These are phyloP conservation scores for Calycina marina DNA, from an alignment of 2,329 filamentous ascomycete genomes.

Conservation along the genomic window DNA sequence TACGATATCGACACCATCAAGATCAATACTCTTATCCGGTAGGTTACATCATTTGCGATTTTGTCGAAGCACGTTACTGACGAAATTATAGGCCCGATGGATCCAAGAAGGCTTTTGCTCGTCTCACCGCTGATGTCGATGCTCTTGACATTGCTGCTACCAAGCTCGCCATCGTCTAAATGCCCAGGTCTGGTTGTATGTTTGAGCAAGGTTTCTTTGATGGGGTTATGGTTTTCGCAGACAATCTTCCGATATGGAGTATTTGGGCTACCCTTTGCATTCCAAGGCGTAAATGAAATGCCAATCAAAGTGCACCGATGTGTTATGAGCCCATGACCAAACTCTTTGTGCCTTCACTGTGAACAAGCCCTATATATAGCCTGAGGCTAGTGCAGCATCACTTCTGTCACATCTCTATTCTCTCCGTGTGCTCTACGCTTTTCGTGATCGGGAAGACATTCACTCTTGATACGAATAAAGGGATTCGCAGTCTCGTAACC, in stretches of 20 bases:
- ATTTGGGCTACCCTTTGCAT: slow-evolving; percentile 19
- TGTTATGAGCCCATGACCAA: too few relatives aligned
- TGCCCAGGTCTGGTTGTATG: slow-evolving; percentile 5
- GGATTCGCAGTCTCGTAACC: too few relatives aligned
- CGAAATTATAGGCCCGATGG: slow-evolving; percentile 60
- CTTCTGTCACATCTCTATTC: too few relatives aligned
- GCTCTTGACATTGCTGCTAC: slow-evolving; percentile 98
- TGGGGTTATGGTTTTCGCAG: slow-evolving; percentile 13
- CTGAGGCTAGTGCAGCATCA: too few relatives aligned
- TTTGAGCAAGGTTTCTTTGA: slow-evolving; percentile 5
- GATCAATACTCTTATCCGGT: slow-evolving; percentile 99
- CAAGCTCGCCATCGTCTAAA: slow-evolving; percentile 95
- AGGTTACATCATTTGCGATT: slow-evolving; percentile 17
- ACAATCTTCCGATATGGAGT: slow-evolving; percentile 14
- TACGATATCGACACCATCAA: slow-evolving; percentile 97
- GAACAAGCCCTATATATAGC: too few relatives aligned
- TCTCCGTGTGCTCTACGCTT: too few relatives aligned
- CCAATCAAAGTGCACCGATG: slow-evolving; percentile 17
- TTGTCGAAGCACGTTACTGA: background rate
- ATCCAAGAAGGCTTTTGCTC: slow-evolving; percentile 96
- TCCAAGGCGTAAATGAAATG: slow-evolving; percentile 21
- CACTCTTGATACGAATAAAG: too few relatives aligned
- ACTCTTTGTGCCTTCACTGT: too few relatives aligned
- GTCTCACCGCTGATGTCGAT: slow-evolving; percentile 91
- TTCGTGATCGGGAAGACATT: too few relatives aligned